Percentiles rank a stretch among this genome's conserved stretches.
phyloP scores from a whole-genome alignment of 176 grass and related monocot species.

The Musa beccarii region DNA sequence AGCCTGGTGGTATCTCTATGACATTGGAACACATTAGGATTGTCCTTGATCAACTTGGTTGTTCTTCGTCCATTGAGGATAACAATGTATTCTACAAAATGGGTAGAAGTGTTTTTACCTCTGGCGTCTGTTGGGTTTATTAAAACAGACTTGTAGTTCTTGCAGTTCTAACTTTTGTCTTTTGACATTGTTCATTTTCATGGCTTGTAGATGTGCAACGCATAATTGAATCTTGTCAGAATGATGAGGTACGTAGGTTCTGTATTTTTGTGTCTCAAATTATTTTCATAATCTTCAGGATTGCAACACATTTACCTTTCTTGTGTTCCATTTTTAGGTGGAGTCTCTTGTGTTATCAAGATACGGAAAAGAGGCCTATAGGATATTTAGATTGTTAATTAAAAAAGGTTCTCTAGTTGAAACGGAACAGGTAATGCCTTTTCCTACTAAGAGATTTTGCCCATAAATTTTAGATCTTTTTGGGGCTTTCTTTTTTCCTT shows the following conservation, averaged over 20 bases:
- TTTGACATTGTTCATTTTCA: slow-evolving; percentile 19
- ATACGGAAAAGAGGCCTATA: slow-evolving; percentile 65
- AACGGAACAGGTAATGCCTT: slow-evolving; percentile 59
- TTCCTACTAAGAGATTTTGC: not conserved
- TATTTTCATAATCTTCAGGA: slow-evolving; percentile 1
- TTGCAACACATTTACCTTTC: slow-evolving; percentile 11
- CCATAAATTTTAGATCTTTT: not conserved
- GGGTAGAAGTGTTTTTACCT: slow-evolving; percentile 31
- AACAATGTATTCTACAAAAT: slow-evolving; percentile 37
- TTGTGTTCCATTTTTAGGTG: slow-evolving; percentile 40
- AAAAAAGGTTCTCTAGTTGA: slow-evolving; percentile 35
- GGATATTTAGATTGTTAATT: slow-evolving; percentile 69
- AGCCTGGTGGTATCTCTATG: slow-evolving; percentile 63
- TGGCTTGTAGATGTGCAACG: slow-evolving; percentile 56
- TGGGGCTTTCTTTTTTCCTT: too few relatives aligned
- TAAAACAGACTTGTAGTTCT: not conserved
- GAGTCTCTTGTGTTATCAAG: slow-evolving; percentile 64
- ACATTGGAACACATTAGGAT: slow-evolving; percentile 64
- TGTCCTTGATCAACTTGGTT: slow-evolving; percentile 55
- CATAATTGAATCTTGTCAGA: slow-evolving; percentile 52
- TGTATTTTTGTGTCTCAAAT: slow-evolving; percentile 13
- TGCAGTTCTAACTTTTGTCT: not conserved
- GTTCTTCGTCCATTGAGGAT: slow-evolving; percentile 33
- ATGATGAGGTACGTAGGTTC: slow-evolving; percentile 60
- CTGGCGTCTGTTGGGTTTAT: not conserved